Conservation (phyloP, 2,329 filamentous ascomycete genomes). For the Sarocladium brachiariae region DNA sequence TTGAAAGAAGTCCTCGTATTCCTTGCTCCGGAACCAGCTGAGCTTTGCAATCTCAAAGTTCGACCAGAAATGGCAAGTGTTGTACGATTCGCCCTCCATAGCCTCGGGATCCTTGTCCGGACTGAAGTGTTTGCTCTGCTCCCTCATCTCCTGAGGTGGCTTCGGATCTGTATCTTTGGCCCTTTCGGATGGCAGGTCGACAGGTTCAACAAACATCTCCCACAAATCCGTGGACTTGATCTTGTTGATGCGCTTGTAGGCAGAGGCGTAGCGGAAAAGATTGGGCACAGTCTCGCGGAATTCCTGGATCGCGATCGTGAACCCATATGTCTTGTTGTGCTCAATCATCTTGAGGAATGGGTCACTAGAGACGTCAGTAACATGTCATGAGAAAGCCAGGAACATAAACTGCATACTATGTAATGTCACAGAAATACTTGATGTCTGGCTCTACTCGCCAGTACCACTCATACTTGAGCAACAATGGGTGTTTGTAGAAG, state of each 20-base stretch:
- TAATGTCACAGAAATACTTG: slow-evolving; percentile 99
- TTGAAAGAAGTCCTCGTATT: slow-evolving; percentile 96
- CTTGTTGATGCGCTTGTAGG: slow-evolving; percentile 90
- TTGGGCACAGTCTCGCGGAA: slow-evolving; percentile 96
- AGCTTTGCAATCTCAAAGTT: slow-evolving; percentile 97
- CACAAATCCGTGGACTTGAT: slow-evolving; percentile 86
- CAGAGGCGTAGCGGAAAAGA: slow-evolving; percentile 97
- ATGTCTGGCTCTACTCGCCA: slow-evolving; percentile 99
- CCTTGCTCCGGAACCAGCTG: slow-evolving; percentile 94
- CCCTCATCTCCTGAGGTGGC: slow-evolving; percentile 67
- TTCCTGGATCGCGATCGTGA: slow-evolving; percentile 98
- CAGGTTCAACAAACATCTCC: slow-evolving; percentile 94
- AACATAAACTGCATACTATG: slow-evolving; percentile 57
- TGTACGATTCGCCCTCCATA: slow-evolving; percentile 98
- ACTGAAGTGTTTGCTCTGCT: slow-evolving; percentile 68
- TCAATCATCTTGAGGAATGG: slow-evolving; percentile 94
- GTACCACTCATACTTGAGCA: slow-evolving; percentile 99
- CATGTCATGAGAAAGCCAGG: not conserved
- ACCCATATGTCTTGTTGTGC: slow-evolving; percentile 94
- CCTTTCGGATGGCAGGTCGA: slow-evolving; percentile 50
- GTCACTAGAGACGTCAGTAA: slow-evolving; percentile 54
- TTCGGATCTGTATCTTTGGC: slow-evolving; percentile 50
- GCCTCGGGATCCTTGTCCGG: slow-evolving; percentile 80
- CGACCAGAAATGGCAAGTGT: slow-evolving; percentile 99
- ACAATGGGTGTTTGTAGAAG: slow-evolving; percentile 94